Conservation (phyloP, 192 early-diverging fungal species). For the Globomyces pollinis-pini region DNA sequence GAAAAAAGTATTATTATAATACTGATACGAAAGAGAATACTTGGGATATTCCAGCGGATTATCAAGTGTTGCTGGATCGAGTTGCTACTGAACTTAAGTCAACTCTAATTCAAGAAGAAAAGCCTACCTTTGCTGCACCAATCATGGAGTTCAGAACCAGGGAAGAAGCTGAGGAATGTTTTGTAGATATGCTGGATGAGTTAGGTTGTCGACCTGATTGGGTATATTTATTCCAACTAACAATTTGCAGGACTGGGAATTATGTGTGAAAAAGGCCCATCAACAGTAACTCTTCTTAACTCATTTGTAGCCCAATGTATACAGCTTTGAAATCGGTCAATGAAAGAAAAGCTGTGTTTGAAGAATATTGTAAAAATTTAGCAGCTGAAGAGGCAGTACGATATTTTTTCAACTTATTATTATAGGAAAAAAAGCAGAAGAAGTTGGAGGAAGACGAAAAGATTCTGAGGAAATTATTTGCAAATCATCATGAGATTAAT, state of each 20-base stretch:
- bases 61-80: conserved; percentile 36
- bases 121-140: conserved; percentile 19
- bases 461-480: neutral
- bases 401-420: neutral
- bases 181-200: conserved; percentile 62
- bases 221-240: no score
- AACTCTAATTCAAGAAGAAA: conserved; percentile 4
- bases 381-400: conserved; percentile 47
- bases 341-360: conserved; percentile 78
- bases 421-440: neutral
- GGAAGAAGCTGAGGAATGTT: conserved; percentile 78
- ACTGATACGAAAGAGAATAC: conserved; percentile 61
- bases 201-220: conserved; percentile 35
- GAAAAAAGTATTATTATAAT: conserved; percentile 82
- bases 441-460: neutral
- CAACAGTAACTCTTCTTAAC: conserved; percentile 73
- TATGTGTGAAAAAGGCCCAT: no score
- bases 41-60: conserved; percentile 79
- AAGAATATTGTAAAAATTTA: conserved; percentile 58
- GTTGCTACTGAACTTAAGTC: neutral
- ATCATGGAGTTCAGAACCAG: conserved; percentile 67
- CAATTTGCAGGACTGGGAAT: no score
- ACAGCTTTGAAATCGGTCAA: conserved; percentile 66
- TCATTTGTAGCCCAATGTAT: conserved; percentile 78
- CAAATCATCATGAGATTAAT: neutral